These are phyloP conservation scores for Myriosclerotinia duriaeana DNA, from an alignment of 2,329 filamentous ascomycete species.

Conservation along the genomic window DNA sequence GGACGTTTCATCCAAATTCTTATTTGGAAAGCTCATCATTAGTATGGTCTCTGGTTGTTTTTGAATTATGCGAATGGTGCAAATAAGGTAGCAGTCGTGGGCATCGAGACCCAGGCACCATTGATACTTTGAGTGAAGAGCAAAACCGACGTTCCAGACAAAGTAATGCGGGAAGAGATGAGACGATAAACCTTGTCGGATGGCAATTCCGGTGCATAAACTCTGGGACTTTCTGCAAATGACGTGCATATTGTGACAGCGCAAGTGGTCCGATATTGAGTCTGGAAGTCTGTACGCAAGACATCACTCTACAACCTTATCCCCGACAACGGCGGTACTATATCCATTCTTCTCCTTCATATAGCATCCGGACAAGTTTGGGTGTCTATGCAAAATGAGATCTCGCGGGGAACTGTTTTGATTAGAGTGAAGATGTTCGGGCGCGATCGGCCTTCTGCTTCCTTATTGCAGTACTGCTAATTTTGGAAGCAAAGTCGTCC, in stretches of 20 bases:
- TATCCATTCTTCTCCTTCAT: constrained; percentile 12
- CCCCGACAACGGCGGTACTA: constrained; percentile 3
- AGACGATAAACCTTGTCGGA: constrained; percentile 1
- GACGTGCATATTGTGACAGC: constrained; percentile 24
- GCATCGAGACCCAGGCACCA: constrained; percentile 16
- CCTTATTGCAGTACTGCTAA: constrained; percentile 87
- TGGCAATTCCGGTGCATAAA: constrained; percentile 18
- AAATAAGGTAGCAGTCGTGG: constrained; percentile 15
- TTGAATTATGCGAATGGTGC: constrained; percentile 1
- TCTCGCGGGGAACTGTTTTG: neutral
- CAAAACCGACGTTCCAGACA: constrained; percentile 3
- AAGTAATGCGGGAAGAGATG: constrained; percentile 6
- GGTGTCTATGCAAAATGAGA: neutral
- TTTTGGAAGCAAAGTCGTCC: constrained; percentile 74
- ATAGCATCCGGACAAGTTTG: neutral
- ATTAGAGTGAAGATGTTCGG: constrained; percentile 30
- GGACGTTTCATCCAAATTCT: constrained; percentile 16
- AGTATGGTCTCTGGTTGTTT: constrained; percentile 6
- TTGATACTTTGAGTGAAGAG: constrained; percentile 2
- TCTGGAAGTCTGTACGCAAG: neutral
- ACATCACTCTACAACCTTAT: constrained; percentile 17
- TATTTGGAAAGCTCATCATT: constrained; percentile 10
- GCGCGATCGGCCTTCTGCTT: constrained; percentile 45
- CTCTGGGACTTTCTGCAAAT: constrained; percentile 21
- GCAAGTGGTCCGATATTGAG: constrained; percentile 12